Base-by-base conservation (phyloP, 306 rosid species). In the Cicer yamashitae region DNA sequence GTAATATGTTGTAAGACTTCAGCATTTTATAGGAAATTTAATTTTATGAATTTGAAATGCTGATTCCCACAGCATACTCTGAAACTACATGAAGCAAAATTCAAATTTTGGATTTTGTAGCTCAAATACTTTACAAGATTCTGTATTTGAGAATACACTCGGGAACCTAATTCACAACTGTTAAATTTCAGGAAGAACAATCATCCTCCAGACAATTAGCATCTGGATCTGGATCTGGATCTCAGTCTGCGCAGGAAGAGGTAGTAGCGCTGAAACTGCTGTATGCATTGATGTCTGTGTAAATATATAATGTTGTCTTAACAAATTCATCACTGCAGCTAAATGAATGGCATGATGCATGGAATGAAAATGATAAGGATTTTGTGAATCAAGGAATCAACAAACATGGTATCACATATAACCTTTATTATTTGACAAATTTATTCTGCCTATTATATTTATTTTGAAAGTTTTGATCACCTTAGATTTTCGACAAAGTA, bases 321-420 rank as follows among this genome's bases (percentile, higher is more conserved):
- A 78, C 67, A 11, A 79, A 75, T 40, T 78, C 77, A 41, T 78
- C 18, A 13, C 57, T 71, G 79, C 89, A 94, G 98, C 18, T 88
- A 48, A 85, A 80, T 74, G 96, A 90, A 70, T 89, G 97, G 97
- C 96, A 94, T 25, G 94, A 91, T 46, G 96, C 98, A 53, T 91
- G 97, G 91, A 87, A 91, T 41, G 93, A 88, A 67, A 87, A 81
- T 67, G 90, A 87, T 72, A 77, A 38, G 51, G 88, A 85, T 67
- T 25, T 56, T 77, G 89, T 79, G 80, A 78, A 70, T 39, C 81
- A 87, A 81, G 87, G 83, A 79, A 15, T 20, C 82, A 84, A 77
- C 59, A 79, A 54, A 67, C 83, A 73, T 74, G 96, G 97, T 94
- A 84, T 54, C 6, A 48, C 73, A 13, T 5, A 47, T 71, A 34